A percentile compares a stretch with the other conserved stretches of the same genome.
These are phyloP conservation scores for Exutisphaerella laricina DNA, from an alignment of 2,329 filamentous ascomycete species.

Conservation along the genomic window DNA sequence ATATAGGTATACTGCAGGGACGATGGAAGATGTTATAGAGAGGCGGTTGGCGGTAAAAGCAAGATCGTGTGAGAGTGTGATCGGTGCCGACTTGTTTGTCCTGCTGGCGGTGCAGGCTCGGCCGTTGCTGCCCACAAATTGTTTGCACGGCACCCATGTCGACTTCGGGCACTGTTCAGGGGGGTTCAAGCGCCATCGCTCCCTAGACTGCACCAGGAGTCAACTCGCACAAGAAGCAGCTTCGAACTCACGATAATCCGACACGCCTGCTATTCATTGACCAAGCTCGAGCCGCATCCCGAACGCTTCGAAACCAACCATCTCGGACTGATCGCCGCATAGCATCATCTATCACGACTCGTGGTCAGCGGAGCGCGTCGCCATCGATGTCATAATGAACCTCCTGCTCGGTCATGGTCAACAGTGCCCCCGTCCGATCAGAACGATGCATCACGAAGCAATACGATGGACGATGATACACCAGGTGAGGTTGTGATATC, in stretches of 20 bases:
- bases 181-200: background rate
- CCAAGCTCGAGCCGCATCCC: background rate
- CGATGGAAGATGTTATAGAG: background rate
- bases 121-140: conserved; percentile 1
- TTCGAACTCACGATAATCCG: background rate
- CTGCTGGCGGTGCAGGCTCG: background rate
- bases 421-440: background rate
- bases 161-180: background rate
- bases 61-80: too few species aligned
- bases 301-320: background rate
- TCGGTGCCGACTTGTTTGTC: too few species aligned
- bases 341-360: background rate
- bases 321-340: background rate
- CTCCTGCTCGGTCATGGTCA: background rate
- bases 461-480: background rate
- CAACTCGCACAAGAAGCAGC: background rate
- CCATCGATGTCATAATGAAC: conserved; percentile 1
- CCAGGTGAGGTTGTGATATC: background rate
- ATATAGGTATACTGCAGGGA: background rate
- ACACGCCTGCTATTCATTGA: background rate
- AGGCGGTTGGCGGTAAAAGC: background rate
- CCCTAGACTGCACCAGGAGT: background rate
- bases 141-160: background rate
- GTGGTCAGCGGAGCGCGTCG: background rate
- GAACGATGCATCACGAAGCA: background rate